Conservation (phyloP, 2,329 filamentous ascomycete genomes). For the Sclerotiophoma versabilis region DNA sequence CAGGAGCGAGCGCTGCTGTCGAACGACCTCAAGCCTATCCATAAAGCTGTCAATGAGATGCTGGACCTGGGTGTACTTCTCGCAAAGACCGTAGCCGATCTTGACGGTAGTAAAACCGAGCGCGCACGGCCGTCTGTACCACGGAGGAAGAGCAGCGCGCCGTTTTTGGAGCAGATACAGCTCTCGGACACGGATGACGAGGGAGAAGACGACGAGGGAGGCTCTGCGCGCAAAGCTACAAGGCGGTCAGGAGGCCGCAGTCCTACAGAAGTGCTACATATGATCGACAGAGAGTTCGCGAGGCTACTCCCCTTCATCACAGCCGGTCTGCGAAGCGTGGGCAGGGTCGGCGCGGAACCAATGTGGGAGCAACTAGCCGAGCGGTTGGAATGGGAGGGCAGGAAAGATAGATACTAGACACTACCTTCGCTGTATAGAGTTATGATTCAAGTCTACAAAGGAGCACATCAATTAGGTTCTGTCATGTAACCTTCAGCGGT, state of each 20-base stretch:
- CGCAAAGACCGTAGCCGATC: constrained; percentile 62
- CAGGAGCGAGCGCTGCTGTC: constrained; percentile 74
- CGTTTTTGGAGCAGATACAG: constrained; percentile 30
- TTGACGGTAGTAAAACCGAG: background rate
- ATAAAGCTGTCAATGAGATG: constrained; percentile 74
- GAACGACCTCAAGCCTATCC: constrained; percentile 71
- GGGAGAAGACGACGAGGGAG: constrained; percentile 9
- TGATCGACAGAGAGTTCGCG: constrained; percentile 69
- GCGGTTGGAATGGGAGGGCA: constrained; percentile 67
- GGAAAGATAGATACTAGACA: constrained; percentile 6
- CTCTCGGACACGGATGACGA: constrained; percentile 40
- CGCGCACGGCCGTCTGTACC: background rate
- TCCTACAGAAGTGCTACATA: constrained; percentile 56
- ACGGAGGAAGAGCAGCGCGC: constrained; percentile 30
- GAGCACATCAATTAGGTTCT: too few relatives aligned
- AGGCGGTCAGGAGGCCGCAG: background rate
- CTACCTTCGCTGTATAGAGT: background rate
- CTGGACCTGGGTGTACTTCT: constrained; percentile 78
- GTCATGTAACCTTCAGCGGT: background rate
- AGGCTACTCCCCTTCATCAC: constrained; percentile 72
- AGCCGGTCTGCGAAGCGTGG: constrained; percentile 75
- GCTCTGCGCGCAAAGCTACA: background rate
- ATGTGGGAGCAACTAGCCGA: constrained; percentile 85
- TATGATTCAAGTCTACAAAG: background rate
- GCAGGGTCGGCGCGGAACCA: constrained; percentile 73